A percentile compares a stretch with the other conserved stretches of the same genome.
phyloP scores from a whole-genome alignment of 1,284 basidiomycete species.

The Pulveroboletus sp. region DNA sequence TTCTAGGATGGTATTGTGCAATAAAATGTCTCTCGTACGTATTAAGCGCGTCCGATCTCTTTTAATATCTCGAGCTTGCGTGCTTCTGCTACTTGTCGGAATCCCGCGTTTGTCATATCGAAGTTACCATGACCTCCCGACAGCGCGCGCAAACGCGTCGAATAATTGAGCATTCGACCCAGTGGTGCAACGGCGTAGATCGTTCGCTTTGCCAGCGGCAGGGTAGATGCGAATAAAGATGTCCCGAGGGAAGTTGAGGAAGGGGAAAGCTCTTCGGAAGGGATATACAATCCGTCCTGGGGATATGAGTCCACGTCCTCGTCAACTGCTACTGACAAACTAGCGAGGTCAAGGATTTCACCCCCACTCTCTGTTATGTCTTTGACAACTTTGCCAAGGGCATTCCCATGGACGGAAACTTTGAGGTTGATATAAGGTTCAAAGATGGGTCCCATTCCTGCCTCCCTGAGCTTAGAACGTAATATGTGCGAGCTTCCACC shows the following conservation, averaged over 20 bases:
- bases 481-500: constrained; percentile 66
- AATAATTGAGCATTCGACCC: constrained; percentile 79
- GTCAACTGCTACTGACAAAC: constrained; percentile 40
- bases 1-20: constrained; percentile 33
- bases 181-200: constrained; percentile 74
- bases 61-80: constrained; percentile 68
- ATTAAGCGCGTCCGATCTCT: constrained; percentile 71
- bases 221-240: constrained; percentile 30
- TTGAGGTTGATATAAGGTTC: constrained; percentile 74
- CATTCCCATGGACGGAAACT: constrained; percentile 63
- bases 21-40: constrained; percentile 12
- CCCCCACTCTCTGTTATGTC: constrained; percentile 76
- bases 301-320: constrained; percentile 53
- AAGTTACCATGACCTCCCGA: constrained; percentile 82
- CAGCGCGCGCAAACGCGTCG: constrained; percentile 73
- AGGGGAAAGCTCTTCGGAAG: constrained; percentile 71
- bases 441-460: constrained; percentile 68
- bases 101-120: constrained; percentile 78
- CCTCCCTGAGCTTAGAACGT: constrained; percentile 56
- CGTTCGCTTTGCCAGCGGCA: constrained; percentile 53
- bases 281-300: constrained; percentile 68
- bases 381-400: constrained; percentile 72
- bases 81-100: constrained; percentile 59
- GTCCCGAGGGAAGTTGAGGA: constrained; percentile 47
- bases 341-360: constrained; percentile 66